Evolutionary conservation across 1,284 basidiomycete genomes (phyloP).

Genomic region (Tausonia pullulans): DNA sequence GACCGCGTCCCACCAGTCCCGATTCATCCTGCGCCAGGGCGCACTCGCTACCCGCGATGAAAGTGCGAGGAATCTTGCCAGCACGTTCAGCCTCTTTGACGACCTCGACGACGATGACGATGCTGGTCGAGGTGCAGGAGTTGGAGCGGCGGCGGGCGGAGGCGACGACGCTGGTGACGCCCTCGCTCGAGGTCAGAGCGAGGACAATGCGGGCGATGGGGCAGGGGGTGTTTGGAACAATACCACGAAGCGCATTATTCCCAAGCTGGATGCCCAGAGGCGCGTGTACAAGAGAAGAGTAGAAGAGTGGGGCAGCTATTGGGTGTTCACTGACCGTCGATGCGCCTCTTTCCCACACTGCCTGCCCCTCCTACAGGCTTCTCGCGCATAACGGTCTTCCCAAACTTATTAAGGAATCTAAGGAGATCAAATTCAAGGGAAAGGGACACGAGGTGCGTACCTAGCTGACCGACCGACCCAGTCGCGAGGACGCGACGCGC

Average conservation of each 20-base stretch:
- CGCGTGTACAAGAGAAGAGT: conserved; percentile 26
- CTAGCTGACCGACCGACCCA: background rate
- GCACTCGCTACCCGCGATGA: background rate
- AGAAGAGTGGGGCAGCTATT: background rate
- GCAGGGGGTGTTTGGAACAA: conserved; percentile 18
- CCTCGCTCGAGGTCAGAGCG: background rate
- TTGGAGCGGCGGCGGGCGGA: background rate
- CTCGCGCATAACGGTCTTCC: conserved; percentile 64
- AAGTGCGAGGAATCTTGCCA: conserved; percentile 1
- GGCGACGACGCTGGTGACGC: background rate
- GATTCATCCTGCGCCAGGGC: background rate
- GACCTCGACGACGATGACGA: conserved; percentile 13
- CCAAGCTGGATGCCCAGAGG: conserved; percentile 58
- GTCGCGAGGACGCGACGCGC: background rate
- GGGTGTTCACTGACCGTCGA: background rate
- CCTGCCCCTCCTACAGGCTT: conserved; percentile 34
- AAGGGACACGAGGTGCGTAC: conserved; percentile 73
- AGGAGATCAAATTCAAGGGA: conserved; percentile 63
- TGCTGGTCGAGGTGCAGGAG: background rate
- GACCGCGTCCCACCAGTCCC: conserved; percentile 19
- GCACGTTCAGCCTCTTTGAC: conserved; percentile 3
- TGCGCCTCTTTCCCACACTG: background rate
- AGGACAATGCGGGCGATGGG: background rate
- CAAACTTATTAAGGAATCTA: conserved; percentile 56
- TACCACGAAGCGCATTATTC: conserved; percentile 39